Conservation (phyloP, 106 monocot species). For the Apostasia ramifera region DNA sequence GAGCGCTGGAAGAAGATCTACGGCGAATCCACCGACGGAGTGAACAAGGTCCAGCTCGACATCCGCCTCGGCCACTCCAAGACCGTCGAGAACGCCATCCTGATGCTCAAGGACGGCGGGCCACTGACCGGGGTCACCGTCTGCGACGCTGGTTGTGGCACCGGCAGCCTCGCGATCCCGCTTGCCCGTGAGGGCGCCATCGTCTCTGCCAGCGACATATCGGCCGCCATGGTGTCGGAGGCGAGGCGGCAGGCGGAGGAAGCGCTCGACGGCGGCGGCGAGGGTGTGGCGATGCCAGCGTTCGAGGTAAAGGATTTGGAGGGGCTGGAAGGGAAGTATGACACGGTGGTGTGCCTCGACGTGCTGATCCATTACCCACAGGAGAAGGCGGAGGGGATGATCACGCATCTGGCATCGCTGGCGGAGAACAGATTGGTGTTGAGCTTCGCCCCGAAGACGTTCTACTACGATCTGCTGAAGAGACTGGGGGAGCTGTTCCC, state of each 20-base stretch:
- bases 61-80: constrained; percentile 88
- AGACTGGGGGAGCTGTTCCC: constrained; percentile 89
- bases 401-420: constrained; percentile 76
- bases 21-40: constrained; percentile 64
- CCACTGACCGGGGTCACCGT: constrained; percentile 58
- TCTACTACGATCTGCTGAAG: constrained; percentile 72
- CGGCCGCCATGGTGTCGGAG: constrained; percentile 84
- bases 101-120: constrained; percentile 61
- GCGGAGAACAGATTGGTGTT: constrained; percentile 69
- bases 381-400: constrained; percentile 87
- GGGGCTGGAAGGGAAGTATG: constrained; percentile 59
- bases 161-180: constrained; percentile 83
- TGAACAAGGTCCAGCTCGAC: constrained; percentile 97
- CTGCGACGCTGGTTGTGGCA: constrained; percentile 99
- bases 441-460: constrained; percentile 87
- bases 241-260: constrained; percentile 47
- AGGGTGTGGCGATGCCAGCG: constrained; percentile 26
- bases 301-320: constrained; percentile 85
- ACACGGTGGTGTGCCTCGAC: constrained; percentile 87
- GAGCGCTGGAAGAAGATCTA: constrained; percentile 93
- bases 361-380: constrained; percentile 93
- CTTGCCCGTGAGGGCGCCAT: constrained; percentile 76
- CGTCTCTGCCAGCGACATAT: constrained; percentile 78
- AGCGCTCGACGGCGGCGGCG: constrained; percentile 5
- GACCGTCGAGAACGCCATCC: constrained; percentile 73